Conservation (phyloP, 495 filamentous ascomycete species). For the Geopyxis carbonaria region DNA sequence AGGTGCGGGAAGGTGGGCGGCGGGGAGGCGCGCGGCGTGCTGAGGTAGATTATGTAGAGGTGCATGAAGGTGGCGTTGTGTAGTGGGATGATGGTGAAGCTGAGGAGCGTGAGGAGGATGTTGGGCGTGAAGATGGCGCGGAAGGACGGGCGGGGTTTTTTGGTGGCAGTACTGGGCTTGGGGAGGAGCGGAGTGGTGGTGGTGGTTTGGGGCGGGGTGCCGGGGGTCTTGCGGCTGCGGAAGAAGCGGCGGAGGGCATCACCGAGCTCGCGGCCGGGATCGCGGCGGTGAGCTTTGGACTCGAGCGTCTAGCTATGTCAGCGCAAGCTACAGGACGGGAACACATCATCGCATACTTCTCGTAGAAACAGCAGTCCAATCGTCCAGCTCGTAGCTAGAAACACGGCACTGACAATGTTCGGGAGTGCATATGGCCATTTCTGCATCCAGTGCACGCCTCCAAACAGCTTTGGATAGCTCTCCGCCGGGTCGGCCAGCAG, state of each 20-base stretch:
- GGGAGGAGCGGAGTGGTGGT: constrained; percentile 8
- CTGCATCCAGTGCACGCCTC: constrained; percentile 45
- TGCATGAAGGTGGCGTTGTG: constrained; percentile 61
- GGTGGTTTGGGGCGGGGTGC: neutral
- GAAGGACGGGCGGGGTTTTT: constrained; percentile 33
- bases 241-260: constrained; percentile 20
- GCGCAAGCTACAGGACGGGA: neutral
- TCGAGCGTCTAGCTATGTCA: constrained; percentile 34
- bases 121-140: constrained; percentile 45
- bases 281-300: constrained; percentile 29
- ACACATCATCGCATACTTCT: constrained; percentile 31
- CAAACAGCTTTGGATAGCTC: constrained; percentile 45
- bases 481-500: constrained; percentile 50
- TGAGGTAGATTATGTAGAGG: constrained; percentile 54
- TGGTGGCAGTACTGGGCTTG: constrained; percentile 12
- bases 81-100: constrained; percentile 48
- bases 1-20: constrained; percentile 40
- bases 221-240: constrained; percentile 10
- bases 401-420: constrained; percentile 41
- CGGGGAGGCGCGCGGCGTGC: constrained; percentile 41
- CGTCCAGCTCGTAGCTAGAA: constrained; percentile 33
- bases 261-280: constrained; percentile 33
- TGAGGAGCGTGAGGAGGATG: constrained; percentile 42
- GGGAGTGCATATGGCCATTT: constrained; percentile 47
- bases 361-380: constrained; percentile 41